Evolutionary conservation across 371 early-diverging fungal genomes (phyloP).

Genomic region (Scutellospora calospora): DNA sequence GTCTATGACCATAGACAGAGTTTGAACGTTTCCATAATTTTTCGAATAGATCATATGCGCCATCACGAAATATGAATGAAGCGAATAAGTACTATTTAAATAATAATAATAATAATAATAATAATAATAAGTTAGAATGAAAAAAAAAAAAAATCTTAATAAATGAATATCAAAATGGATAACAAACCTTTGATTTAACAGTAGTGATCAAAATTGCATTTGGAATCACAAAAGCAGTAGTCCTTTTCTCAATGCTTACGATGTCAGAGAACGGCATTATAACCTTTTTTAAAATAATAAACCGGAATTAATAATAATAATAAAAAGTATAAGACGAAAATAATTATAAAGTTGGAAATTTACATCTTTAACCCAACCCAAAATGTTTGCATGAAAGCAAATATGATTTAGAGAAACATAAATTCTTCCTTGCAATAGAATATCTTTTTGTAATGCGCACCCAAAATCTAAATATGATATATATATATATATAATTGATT

Average conservation of each 20-base stretch:
- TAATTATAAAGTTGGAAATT: constrained; percentile 28
- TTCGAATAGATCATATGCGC: constrained; percentile 74
- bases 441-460: constrained; percentile 92
- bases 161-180: too few relatives aligned
- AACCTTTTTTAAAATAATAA: constrained; percentile 50
- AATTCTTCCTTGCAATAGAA: constrained; percentile 88
- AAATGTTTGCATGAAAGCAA: constrained; percentile 95
- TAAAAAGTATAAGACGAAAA: neutral
- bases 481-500: neutral
- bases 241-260: constrained; percentile 77
- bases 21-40: constrained; percentile 66
- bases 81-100: constrained; percentile 69
- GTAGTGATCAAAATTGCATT: constrained; percentile 88
- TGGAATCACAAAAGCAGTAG: constrained; percentile 83
- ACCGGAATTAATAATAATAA: constrained; percentile 48
- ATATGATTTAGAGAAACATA: constrained; percentile 87
- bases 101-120: neutral
- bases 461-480: constrained; percentile 70
- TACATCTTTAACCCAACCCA: constrained; percentile 92
- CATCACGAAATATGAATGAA: constrained; percentile 82
- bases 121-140: neutral
- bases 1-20: neutral
- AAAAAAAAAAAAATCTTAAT: too few relatives aligned
- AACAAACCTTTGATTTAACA: constrained; percentile 47
- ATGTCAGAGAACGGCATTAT: constrained; percentile 83